Base-by-base conservation (phyloP, 2,329 filamentous ascomycete genomes). In the Allantophomopsis lycopodina region DNA sequence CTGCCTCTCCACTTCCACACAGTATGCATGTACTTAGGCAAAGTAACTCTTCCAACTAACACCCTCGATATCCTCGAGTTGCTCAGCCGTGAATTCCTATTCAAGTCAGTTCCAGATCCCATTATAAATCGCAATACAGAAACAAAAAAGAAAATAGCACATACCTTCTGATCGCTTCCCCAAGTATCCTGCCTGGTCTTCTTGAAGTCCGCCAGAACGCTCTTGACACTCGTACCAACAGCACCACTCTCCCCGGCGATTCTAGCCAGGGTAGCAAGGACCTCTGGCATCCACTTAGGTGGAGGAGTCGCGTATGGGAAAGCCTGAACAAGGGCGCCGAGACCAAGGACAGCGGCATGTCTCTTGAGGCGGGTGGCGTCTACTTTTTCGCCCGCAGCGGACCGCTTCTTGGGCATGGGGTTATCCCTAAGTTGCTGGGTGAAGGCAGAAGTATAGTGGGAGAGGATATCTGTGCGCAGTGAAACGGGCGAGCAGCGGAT, bases 21-120 rank as follows among this genome's bases (percentile, higher is more conserved):
- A 28, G 7, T 4, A 20, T 20, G 18, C 23, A 12, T 10, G 23
- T 8, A 15, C n/a, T 30, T 51, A 58, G 32, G 55, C 93, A 66
- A 98, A 98, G 58, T 98, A 98, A 60, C 89, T 96, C 79, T 98
- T 98, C 91, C 91, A 98, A 39, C 98, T 66, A 36, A 98, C 93
- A 39, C 91, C 91, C 53, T 95, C 88, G 43, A 98, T 61, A 55
- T 96, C 89, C 59, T 96, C 91, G 10, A 98, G 67, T 55, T 98
- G 89, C 51, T 96, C 91, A 21, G 81, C 65, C 18, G 87, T 87
- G 56, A 98, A 98, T 44, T 86, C 75, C 74, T 83, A 46, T 44
- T 38, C 38, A 18, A n/a, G 10, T 14, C 18, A 35, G 39, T 50
- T 40, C 45, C 45, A 42, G 41, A 46, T 40, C 36, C 3, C 46